Base-by-base conservation (phyloP, 2,329 filamentous ascomycete species). In the Knufia fluminis region DNA sequence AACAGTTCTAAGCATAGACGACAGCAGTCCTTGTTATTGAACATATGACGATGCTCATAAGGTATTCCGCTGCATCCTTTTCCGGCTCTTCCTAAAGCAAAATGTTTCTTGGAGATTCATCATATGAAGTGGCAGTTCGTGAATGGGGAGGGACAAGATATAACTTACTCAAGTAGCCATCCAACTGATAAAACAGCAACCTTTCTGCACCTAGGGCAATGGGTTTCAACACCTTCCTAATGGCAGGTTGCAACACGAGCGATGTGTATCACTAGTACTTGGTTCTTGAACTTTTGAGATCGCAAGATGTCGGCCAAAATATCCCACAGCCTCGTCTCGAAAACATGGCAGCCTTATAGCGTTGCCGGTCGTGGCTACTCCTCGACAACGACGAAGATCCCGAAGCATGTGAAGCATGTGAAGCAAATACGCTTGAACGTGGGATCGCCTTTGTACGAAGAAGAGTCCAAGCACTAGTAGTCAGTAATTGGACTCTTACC, bases 21-120 rank as follows among this genome's bases (percentile, higher is more conserved):
- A 50, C 48, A 56, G 51, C 28, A 43, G 35, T 47, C 40, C 41
- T 46, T 47, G 9, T 2, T 31, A 22, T 43, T 39, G 17, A 51
- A 39, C 56, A 60, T 60, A 51, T 60, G 57, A 57, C 58, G 58
- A 60, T 60, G 48, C 52, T 48, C 44, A 22, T 9, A 24, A 20
- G 24, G 28, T 19, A 33, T 38, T 19, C n/a, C 8, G 31, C 42
- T 49, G 43, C 52, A 57, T 58, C 59, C 59, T 60, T 57, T 59
- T 59, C 56, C 57, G 59, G 59, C 59, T 60, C 59, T 60, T 60
- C 59, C 59, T 60, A 60, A 59, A 57, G 57, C 54, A 54, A 48
- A 49, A 53, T 53, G 59, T 59, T 60, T 55, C 50, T 52, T 14
- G 47, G 40, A 48, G 48, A 49, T 23, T 60, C 57, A 59, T 59